A percentile compares a stretch with the other conserved stretches of the same genome.
phyloP scores from a whole-genome alignment of 129 eudicot genomes.

The Scalesia atractyloides region DNA sequence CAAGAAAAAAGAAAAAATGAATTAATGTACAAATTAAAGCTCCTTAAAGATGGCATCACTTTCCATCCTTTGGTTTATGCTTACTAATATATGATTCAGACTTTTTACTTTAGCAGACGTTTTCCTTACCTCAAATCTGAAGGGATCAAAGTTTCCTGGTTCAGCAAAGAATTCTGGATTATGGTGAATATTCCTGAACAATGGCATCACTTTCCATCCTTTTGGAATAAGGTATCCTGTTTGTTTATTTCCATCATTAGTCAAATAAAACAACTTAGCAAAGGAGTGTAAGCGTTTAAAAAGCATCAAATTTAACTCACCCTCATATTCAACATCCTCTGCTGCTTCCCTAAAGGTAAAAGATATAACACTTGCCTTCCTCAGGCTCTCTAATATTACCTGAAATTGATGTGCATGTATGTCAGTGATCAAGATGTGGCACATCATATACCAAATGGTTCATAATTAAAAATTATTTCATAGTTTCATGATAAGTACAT shows the following conservation, averaged over 20 bases:
- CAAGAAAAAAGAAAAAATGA: conserved; percentile 7
- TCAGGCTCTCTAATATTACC: conserved; percentile 83
- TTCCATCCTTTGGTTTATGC: not conserved
- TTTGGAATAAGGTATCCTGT: conserved; percentile 83
- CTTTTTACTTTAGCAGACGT: conserved; percentile 1
- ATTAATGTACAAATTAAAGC: not conserved
- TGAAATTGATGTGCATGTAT: conserved; percentile 28
- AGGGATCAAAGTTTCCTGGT: conserved; percentile 64
- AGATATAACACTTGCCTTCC: conserved; percentile 87
- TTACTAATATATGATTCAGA: not conserved
- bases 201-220: conserved; percentile 94
- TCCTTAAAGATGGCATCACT: not conserved
- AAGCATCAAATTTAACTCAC: conserved; percentile 32
- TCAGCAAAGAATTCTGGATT: conserved; percentile 66
- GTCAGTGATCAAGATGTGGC: conserved; percentile 3
- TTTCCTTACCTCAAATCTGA: conserved; percentile 68
- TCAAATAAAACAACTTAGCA: not conserved
- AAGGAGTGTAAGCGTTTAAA: conserved; percentile 9
- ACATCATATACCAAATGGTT: not conserved
- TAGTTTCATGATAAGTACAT: conserved; percentile 15
- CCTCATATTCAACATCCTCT: conserved; percentile 73
- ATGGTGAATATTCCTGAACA: conserved; percentile 81
- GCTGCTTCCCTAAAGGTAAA: conserved; percentile 83
- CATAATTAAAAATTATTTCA: not conserved
- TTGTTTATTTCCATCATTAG: conserved; percentile 18